These are phyloP conservation scores for Pelargonium fulgidum DNA, from an alignment of 441 rosid genomes.

Conservation along the genomic window DNA sequence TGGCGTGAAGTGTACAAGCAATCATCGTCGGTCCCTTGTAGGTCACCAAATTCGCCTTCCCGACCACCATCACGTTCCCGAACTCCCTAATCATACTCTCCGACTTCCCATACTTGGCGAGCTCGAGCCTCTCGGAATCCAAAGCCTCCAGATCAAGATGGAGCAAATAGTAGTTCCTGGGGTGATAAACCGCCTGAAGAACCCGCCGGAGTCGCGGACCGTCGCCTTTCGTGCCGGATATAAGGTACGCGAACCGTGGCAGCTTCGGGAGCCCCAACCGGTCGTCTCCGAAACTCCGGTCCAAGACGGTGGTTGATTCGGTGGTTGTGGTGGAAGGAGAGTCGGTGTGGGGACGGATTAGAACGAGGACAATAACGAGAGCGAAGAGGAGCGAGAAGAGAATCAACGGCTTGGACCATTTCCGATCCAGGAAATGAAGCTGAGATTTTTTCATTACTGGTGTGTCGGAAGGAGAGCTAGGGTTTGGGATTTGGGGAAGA, in stretches of 20 bases:
- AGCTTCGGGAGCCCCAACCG: slow-evolving; percentile 25
- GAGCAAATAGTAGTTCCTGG: slow-evolving; percentile 61
- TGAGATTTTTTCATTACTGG: slow-evolving; percentile 43
- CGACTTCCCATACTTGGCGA: slow-evolving; percentile 65
- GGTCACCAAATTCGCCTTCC: slow-evolving; percentile 68
- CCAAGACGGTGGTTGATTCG: slow-evolving; percentile 1
- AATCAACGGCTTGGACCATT: slow-evolving; percentile 32
- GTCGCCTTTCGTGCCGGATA: slow-evolving; percentile 72
- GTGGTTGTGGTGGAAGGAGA: slow-evolving; percentile 21
- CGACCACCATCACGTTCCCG: slow-evolving; percentile 77
- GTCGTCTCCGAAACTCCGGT: slow-evolving; percentile 18
- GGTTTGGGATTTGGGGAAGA: not conserved
- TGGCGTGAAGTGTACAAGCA: slow-evolving; percentile 65
- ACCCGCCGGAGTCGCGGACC: slow-evolving; percentile 46
- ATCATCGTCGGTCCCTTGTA: slow-evolving; percentile 72
- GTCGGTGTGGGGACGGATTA: slow-evolving; percentile 16
- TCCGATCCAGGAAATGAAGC: slow-evolving; percentile 32
- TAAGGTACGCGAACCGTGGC: slow-evolving; percentile 64
- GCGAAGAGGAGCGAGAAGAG: slow-evolving; percentile 24
- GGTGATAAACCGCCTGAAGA: slow-evolving; percentile 64
- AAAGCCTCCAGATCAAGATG: slow-evolving; percentile 82
- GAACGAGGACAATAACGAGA: slow-evolving; percentile 35
- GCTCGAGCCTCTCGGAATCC: slow-evolving; percentile 62
- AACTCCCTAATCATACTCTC: slow-evolving; percentile 44
- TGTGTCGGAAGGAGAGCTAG: not conserved